Base-by-base conservation (phyloP, 139 green algal species). In the Tetradesmus lagerheimii region DNA sequence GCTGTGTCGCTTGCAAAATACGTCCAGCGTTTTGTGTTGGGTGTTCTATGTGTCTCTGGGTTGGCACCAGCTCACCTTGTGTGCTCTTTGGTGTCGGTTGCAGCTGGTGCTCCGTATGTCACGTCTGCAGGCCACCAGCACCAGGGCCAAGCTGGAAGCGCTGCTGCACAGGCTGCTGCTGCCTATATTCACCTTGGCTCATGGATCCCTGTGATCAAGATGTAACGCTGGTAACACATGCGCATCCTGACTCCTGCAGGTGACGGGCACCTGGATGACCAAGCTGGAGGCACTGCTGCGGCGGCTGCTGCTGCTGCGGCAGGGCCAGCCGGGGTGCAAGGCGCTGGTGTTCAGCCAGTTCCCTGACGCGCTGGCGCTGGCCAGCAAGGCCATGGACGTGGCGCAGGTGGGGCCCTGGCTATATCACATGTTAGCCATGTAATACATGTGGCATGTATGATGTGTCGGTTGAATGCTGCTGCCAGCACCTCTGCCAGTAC, bases 321-420 rank as follows among this genome's bases (percentile, higher is more conserved):
- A 86, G 23, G 50, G 64, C 4, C 15, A 85, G 31, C 90, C 94
- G 1, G 74, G 64, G 4, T 89, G 89, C 39, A 96, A 96, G 92
- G 80, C 81, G 57, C 87, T 96, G 50, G 94, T 96, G 53, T 94
- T 94, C 87, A 93, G 86, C 11, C 93, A 95, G 87, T 96, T 93
- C 84, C 84, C 87, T 9, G 93, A 95, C 8, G 94, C 94, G 14
- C 93, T 96, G 75, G 91, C 89, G 76, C 83, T 96, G 80, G 89
- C 86, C 41, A 92, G 92, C 27, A 91, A 95, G 78, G 87, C 87
- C 8, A 31, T 90, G 53, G 78, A 90, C 39, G 53, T 90, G 50
- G 25, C 71, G 0, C 31, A 80, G 50, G 64, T 90, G 47, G 47
- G 43, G 43, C 9, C 43, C 6, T 50, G 5, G n/a, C n/a, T n/a